phyloP scores from a whole-genome alignment of 1,139 yeast species.

The Nakaseomyces kungkrabaensis region DNA sequence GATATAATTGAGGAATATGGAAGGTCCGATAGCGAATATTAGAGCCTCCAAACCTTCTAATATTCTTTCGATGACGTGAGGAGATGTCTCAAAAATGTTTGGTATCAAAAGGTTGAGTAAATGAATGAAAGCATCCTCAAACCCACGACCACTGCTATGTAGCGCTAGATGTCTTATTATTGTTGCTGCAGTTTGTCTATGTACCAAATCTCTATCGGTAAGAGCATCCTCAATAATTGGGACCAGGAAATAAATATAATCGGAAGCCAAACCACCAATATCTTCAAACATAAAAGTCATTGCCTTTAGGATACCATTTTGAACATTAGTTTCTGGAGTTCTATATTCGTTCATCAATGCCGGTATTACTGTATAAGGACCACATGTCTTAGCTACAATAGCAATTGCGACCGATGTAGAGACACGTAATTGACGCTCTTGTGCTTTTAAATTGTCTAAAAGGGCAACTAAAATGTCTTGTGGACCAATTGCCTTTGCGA shows the following conservation, averaged over 20 bases:
- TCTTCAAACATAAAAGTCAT: slow-evolving; percentile 91
- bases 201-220: slow-evolving; percentile 84
- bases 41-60: slow-evolving; percentile 74
- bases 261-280: slow-evolving; percentile 72
- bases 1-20: slow-evolving; percentile 61
- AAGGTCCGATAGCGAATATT: slow-evolving; percentile 66
- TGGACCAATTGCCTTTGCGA: slow-evolving; percentile 92
- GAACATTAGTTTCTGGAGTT: slow-evolving; percentile 87
- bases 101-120: slow-evolving; percentile 69
- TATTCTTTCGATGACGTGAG: slow-evolving; percentile 81
- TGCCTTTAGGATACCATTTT: slow-evolving; percentile 90
- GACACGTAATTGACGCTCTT: slow-evolving; percentile 92
- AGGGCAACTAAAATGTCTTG: slow-evolving; percentile 85
- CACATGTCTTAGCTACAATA: slow-evolving; percentile 88
- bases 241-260: slow-evolving; percentile 71
- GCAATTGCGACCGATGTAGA: slow-evolving; percentile 98
- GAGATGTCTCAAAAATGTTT: slow-evolving; percentile 84
- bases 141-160: slow-evolving; percentile 65
- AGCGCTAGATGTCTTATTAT: slow-evolving; percentile 76
- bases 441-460: slow-evolving; percentile 76
- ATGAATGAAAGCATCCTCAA: slow-evolving; percentile 69
- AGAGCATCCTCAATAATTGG: slow-evolving; percentile 86
- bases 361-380: slow-evolving; percentile 92
- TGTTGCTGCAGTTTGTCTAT: slow-evolving; percentile 90
- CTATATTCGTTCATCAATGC: slow-evolving; percentile 93